phyloP scores from a whole-genome alignment of 768 basidiomycete species.

The Russula virescens region DNA sequence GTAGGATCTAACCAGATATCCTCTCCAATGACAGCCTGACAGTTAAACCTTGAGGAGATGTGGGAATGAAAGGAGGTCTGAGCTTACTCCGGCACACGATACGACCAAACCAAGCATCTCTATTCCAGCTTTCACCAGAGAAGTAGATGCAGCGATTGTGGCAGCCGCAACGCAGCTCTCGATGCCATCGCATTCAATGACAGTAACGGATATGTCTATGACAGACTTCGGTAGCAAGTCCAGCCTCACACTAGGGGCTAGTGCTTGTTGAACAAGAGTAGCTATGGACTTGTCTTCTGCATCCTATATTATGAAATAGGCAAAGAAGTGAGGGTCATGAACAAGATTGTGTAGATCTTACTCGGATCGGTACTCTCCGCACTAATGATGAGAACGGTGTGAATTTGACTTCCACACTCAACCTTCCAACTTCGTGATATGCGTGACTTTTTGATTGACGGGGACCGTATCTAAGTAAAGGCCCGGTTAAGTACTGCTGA shows the following conservation, averaged over 20 bases:
- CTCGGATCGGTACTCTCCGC: slow-evolving; percentile 80
- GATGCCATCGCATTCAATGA: slow-evolving; percentile 91
- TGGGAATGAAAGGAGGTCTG: slow-evolving; percentile 1
- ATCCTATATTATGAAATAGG: slow-evolving; percentile 51
- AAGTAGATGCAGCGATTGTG: slow-evolving; percentile 80
- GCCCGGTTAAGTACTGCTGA: background rate
- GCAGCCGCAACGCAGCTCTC: slow-evolving; percentile 85
- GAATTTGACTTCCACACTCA: slow-evolving; percentile 97
- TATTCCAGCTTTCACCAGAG: slow-evolving; percentile 89
- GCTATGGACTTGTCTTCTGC: slow-evolving; percentile 88
- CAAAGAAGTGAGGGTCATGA: slow-evolving; percentile 1
- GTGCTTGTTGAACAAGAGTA: slow-evolving; percentile 77
- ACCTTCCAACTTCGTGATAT: slow-evolving; percentile 81
- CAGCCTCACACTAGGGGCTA: slow-evolving; percentile 77
- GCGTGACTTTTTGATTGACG: slow-evolving; percentile 73
- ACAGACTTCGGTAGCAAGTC: slow-evolving; percentile 92
- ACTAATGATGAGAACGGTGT: slow-evolving; percentile 83
- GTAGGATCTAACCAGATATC: slow-evolving; percentile 80
- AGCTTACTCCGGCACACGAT: slow-evolving; percentile 71
- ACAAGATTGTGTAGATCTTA: slow-evolving; percentile 36
- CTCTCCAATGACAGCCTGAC: slow-evolving; percentile 49
- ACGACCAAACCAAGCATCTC: slow-evolving; percentile 85
- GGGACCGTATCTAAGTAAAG: slow-evolving; percentile 62
- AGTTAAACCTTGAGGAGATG: slow-evolving; percentile 13
- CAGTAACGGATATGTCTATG: slow-evolving; percentile 83